Conservation (phyloP, 495 filamentous ascomycete species). For the Podospora pseudocomata region DNA sequence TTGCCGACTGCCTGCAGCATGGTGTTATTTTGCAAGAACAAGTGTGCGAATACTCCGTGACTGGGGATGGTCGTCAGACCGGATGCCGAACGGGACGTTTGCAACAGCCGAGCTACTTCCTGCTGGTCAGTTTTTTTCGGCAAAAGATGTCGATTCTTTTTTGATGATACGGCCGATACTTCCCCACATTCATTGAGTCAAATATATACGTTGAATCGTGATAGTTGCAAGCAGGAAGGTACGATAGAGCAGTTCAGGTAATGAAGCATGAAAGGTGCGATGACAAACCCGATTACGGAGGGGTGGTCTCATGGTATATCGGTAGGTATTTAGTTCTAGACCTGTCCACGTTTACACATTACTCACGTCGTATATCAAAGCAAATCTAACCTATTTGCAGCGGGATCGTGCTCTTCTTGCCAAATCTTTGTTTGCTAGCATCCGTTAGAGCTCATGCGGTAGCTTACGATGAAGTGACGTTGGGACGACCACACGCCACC, state of each 20-base stretch:
- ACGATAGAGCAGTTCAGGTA: not conserved
- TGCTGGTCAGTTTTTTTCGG: not conserved
- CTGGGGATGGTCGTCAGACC: not conserved
- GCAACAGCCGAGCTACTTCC: not conserved
- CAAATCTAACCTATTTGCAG: not conserved
- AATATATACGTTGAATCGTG: not conserved
- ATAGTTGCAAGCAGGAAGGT: not conserved
- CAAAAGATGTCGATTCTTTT: no score
- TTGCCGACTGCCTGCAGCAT: slow-evolving; percentile 36
- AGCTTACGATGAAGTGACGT: slow-evolving; percentile 22
- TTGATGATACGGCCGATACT: not conserved
- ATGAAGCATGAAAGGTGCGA: not conserved
- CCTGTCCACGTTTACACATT: not conserved
- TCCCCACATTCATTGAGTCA: not conserved
- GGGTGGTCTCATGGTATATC: not conserved
- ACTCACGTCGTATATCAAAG: not conserved
- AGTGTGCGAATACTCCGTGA: not conserved
- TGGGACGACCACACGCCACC: slow-evolving; percentile 7
- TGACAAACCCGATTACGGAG: not conserved
- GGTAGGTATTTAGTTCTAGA: not conserved
- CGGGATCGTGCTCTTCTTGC: not conserved
- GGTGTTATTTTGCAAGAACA: slow-evolving; percentile 3
- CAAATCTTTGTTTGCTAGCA: slow-evolving; percentile 3
- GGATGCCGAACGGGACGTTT: not conserved
- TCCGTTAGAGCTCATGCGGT: not conserved